These are phyloP conservation scores for Litchi chinensis DNA, from an alignment of 345 rosid species.

Conservation along the genomic window DNA sequence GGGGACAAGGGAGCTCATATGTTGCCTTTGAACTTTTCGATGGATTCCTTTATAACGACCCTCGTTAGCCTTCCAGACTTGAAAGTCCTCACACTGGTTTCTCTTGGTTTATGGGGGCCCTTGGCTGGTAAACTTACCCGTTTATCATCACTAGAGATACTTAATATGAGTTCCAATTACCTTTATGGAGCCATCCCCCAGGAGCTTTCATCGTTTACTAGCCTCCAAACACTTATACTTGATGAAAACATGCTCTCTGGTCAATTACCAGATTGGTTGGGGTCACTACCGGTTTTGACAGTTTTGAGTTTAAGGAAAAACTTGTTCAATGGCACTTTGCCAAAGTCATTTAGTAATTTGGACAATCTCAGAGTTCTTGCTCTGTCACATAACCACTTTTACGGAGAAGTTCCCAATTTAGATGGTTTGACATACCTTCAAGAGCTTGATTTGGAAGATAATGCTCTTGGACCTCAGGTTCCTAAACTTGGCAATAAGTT, in stretches of 20 bases:
- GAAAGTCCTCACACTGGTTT: slow-evolving; percentile 82
- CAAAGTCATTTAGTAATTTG: slow-evolving; percentile 61
- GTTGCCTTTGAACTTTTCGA: slow-evolving; percentile 70
- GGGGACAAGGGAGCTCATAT: slow-evolving; percentile 53
- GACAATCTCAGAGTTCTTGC: slow-evolving; percentile 76
- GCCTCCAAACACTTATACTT: slow-evolving; percentile 77
- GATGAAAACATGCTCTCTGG: slow-evolving; percentile 83
- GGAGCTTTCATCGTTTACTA: slow-evolving; percentile 57
- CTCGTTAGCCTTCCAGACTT: slow-evolving; percentile 70
- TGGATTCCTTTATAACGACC: slow-evolving; percentile 75
- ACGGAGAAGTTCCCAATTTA: slow-evolving; percentile 71
- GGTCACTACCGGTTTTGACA: slow-evolving; percentile 53
- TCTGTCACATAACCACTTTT: slow-evolving; percentile 75
- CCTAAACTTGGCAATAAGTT: slow-evolving; percentile 75
- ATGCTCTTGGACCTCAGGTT: slow-evolving; percentile 73
- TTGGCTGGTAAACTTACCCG: slow-evolving; percentile 71
- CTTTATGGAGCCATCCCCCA: slow-evolving; percentile 64
- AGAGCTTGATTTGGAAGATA: slow-evolving; percentile 83
- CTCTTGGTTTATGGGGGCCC: slow-evolving; percentile 92
- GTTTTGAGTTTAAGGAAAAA: slow-evolving; percentile 84
- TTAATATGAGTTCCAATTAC: slow-evolving; percentile 83
- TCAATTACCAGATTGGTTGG: slow-evolving; percentile 63
- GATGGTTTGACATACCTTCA: slow-evolving; percentile 77
- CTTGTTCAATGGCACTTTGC: slow-evolving; percentile 70
- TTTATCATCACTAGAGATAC: slow-evolving; percentile 70